These are phyloP conservation scores for Sphaceloma murrayae DNA, from an alignment of 2,329 filamentous ascomycete genomes.

Conservation along the genomic window DNA sequence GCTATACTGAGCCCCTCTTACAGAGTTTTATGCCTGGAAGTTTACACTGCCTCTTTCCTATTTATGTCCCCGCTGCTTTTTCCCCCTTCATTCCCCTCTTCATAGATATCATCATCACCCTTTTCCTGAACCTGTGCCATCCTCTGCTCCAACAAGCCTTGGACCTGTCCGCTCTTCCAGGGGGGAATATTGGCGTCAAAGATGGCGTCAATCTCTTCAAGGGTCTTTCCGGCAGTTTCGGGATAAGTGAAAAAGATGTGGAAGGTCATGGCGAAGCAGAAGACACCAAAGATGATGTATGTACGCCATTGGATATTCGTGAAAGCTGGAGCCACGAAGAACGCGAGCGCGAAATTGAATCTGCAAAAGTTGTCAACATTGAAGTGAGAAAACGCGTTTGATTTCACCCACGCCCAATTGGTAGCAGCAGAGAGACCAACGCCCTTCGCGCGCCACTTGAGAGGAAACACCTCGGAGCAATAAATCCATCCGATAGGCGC, in stretches of 20 bases:
- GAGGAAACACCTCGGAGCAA: slow-evolving; percentile 54
- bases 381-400: slow-evolving; percentile 43
- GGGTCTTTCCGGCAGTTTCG: slow-evolving; percentile 29
- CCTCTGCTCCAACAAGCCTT: slow-evolving; percentile 17
- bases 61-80: slow-evolving; percentile 6
- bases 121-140: slow-evolving; percentile 3
- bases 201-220: slow-evolving; percentile 32
- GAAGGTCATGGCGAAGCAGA: slow-evolving; percentile 37
- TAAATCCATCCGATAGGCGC: slow-evolving; percentile 51
- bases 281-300: slow-evolving; percentile 40
- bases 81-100: neutral
- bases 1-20: neutral
- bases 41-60: slow-evolving; percentile 5
- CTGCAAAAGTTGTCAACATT: slow-evolving; percentile 35
- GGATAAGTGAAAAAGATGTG: slow-evolving; percentile 38
- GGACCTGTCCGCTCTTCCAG: slow-evolving; percentile 24
- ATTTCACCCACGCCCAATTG: slow-evolving; percentile 39
- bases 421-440: slow-evolving; percentile 49
- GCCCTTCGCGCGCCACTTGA: slow-evolving; percentile 51
- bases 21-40: neutral
- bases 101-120: neutral
- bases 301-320: slow-evolving; percentile 49
- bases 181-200: slow-evolving; percentile 26
- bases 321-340: slow-evolving; percentile 51
- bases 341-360: slow-evolving; percentile 52